Percentiles rank a stretch among this genome's conserved stretches.
phyloP scores from a whole-genome alignment of 73 alveolate genomes.

The Symbiodinium pilosum region DNA sequence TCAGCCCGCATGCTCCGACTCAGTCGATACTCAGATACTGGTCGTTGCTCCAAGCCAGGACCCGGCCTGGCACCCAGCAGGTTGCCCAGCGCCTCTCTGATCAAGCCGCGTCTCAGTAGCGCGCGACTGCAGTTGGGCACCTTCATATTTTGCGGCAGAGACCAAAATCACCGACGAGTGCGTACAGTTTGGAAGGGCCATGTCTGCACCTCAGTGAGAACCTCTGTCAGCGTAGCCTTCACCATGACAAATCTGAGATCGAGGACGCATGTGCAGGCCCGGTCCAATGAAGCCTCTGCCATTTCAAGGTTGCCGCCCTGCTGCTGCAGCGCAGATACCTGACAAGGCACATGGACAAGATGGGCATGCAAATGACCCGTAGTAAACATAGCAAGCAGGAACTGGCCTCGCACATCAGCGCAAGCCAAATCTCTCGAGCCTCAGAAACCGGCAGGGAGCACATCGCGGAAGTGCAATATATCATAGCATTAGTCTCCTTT shows the following conservation, averaged over 20 bases:
- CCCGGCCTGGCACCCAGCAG: slow-evolving; percentile 43
- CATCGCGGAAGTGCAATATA: too few species aligned
- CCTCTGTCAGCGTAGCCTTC: slow-evolving; percentile 29
- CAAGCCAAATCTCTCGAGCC: slow-evolving; percentile 54
- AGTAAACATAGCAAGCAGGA: background rate
- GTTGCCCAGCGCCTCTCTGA: slow-evolving; percentile 28
- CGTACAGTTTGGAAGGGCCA: too few species aligned
- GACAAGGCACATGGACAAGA: too few species aligned
- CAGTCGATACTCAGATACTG: too few species aligned
- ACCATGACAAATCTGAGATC: background rate
- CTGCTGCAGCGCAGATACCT: slow-evolving; percentile 11
- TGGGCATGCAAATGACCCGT: too few species aligned
- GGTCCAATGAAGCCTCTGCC: background rate
- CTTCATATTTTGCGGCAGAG: background rate
- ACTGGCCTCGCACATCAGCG: slow-evolving; percentile 65
- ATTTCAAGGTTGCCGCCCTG: background rate
- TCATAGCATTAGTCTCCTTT: too few species aligned
- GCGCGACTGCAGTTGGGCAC: slow-evolving; percentile 12
- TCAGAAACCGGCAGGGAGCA: background rate
- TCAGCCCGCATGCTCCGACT: too few species aligned
- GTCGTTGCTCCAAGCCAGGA: too few species aligned
- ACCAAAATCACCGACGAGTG: too few species aligned
- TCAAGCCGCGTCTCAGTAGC: slow-evolving; percentile 44
- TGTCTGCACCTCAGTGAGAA: slow-evolving; percentile 43
- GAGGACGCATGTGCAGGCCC: background rate